Base-by-base conservation (phyloP, 768 basidiomycete species). In the Mycena vulgaris region DNA sequence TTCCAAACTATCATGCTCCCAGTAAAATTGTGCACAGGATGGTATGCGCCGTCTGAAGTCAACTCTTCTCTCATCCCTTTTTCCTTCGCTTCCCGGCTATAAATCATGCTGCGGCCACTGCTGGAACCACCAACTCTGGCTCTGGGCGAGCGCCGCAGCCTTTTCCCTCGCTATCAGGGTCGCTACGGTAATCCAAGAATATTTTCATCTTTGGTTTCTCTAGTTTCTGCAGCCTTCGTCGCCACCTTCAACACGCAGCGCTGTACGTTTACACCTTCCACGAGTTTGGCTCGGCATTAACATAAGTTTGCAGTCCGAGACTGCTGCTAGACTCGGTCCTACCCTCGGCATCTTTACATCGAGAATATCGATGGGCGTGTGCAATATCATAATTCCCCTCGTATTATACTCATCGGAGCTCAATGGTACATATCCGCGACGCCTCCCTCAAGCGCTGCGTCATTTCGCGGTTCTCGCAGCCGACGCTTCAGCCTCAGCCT, bases 131-230 rank as follows among this genome's bases (percentile, higher is more conserved):
- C n/a, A n/a, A n/a, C n/a, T n/a, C n/a, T n/a, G n/a, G n/a, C n/a
- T n/a, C n/a, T n/a, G n/a, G n/a, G n/a, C n/a, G n/a, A n/a, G n/a
- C n/a, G n/a, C n/a, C n/a, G n/a, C n/a, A n/a, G n/a, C n/a, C n/a
- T n/a, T n/a, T n/a, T n/a, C n/a, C n/a, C n/a, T n/a, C n/a, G n/a
- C n/a, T n/a, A n/a, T n/a, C n/a, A n/a, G n/a, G n/a, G n/a, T 9
- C 73, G n/a, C n/a, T n/a, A n/a, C n/a, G n/a, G 71, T 6, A 75
- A 79, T 68, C 80, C 74, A 17, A 78, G 74, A 6, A 40, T 4
- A 40, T 40, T 37, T 75, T 70, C 11, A 72, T 35, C 9, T 28
- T 21, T 1, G n/a, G n/a, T n/a, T n/a, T n/a, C 13, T 30, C 14
- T 35, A 77, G 21, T 74, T 19, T 51, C 80, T 66, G 40, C 47